Conservation (phyloP, 2,329 filamentous ascomycete species). For the Phialophora chinensis region DNA sequence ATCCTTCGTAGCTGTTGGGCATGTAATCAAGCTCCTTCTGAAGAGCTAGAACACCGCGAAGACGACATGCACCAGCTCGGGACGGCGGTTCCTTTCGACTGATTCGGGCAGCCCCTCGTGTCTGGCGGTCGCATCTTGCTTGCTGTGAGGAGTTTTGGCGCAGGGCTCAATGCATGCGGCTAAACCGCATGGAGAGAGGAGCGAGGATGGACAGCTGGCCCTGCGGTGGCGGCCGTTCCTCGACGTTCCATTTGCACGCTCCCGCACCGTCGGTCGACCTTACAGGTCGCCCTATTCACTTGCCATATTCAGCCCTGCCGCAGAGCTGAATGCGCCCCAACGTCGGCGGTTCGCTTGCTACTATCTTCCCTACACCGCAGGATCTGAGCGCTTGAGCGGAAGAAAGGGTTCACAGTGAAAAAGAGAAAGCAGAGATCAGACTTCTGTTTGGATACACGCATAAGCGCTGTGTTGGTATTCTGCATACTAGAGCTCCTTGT, state of each 20-base stretch:
- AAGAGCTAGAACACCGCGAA: background rate
- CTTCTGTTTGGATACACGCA: background rate
- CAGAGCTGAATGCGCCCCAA: constrained; percentile 10
- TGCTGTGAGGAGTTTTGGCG: background rate
- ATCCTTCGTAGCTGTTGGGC: background rate
- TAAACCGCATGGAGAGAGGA: constrained; percentile 14
- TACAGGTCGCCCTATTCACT: constrained; percentile 6
- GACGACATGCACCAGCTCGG: background rate
- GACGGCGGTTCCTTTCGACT: background rate
- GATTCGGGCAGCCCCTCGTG: constrained; percentile 8
- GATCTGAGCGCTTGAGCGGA: background rate
- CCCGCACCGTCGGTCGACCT: background rate
- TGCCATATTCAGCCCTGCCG: constrained; percentile 8
- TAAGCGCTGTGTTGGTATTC: background rate
- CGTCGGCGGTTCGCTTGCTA: background rate
- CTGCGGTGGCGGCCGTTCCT: constrained; percentile 5
- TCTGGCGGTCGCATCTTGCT: background rate
- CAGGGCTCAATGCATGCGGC: background rate
- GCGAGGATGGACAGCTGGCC: background rate
- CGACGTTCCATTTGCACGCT: background rate
- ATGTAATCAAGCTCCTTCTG: constrained; percentile 6
- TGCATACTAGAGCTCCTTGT: constrained; percentile 1
- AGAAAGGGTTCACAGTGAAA: background rate
- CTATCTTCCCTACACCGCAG: background rate
- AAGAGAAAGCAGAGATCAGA: background rate